Percentiles rank a stretch among this genome's conserved stretches.
These are phyloP conservation scores for Rosa persica DNA, from an alignment of 306 rosid species.

Conservation along the genomic window DNA sequence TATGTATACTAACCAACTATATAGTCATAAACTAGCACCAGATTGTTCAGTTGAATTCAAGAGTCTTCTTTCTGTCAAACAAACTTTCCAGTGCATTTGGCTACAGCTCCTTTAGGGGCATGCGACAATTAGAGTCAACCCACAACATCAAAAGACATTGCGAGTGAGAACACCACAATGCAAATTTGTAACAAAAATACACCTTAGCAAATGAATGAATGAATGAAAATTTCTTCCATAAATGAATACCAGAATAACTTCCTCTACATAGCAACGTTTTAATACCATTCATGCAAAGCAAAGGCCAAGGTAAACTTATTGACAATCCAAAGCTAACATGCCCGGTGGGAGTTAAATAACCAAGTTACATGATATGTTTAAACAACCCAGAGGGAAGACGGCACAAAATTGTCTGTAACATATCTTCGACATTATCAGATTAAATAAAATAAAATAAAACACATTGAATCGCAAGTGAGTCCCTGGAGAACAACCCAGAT, in stretches of 20 bases:
- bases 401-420: constrained; percentile 33
- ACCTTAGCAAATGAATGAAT: not conserved
- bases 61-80: not conserved
- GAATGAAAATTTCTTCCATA: not conserved
- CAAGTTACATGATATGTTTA: constrained; percentile 39
- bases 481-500: constrained; percentile 11
- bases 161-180: not conserved
- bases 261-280: constrained; percentile 27
- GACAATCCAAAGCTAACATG: constrained; percentile 34
- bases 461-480: constrained; percentile 2
- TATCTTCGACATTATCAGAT: constrained; percentile 59
- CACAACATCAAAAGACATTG: not conserved
- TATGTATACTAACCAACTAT: not conserved
- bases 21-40: not conserved
- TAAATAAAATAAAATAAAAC: constrained; percentile 22
- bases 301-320: constrained; percentile 45
- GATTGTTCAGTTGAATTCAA: not conserved
- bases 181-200: not conserved
- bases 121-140: not conserved
- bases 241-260: constrained; percentile 13
- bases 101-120: not conserved
- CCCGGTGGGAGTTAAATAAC: constrained; percentile 24
- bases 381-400: constrained; percentile 23
- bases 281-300: constrained; percentile 25
- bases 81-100: not conserved